Conservation (phyloP, 1,139 yeast genomes). For the Hansenula sp. region DNA sequence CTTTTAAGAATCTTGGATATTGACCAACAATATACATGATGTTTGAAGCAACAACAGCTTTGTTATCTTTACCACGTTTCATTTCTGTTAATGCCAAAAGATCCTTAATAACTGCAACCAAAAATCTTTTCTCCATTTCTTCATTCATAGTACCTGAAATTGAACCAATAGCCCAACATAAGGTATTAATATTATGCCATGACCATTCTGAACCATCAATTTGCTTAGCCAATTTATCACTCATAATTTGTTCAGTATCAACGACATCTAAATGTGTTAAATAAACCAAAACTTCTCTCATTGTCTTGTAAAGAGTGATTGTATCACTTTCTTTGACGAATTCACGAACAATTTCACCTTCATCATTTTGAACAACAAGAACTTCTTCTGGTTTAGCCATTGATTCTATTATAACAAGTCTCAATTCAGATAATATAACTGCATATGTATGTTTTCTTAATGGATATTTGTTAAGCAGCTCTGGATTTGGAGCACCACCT, state of each 20-base stretch:
- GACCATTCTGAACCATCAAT: constrained; percentile 98
- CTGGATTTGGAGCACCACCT: constrained; percentile 88
- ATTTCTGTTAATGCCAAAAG: constrained; percentile 86
- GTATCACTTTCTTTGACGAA: constrained; percentile 97
- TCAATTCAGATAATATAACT: constrained; percentile 69
- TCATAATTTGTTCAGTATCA: constrained; percentile 93
- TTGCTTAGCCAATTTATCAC: constrained; percentile 83
- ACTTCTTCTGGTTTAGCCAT: constrained; percentile 99
- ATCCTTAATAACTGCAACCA: constrained; percentile 90
- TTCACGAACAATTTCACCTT: constrained; percentile 97
- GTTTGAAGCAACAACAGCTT: constrained; percentile 97
- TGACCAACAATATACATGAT: constrained; percentile 99
- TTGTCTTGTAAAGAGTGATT: constrained; percentile 87
- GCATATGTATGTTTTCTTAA: constrained; percentile 83
- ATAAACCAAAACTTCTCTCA: constrained; percentile 93
- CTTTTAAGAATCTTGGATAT: constrained; percentile 93
- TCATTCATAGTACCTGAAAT: constrained; percentile 98
- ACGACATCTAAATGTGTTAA: constrained; percentile 92
- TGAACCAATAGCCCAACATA: constrained; percentile 99
- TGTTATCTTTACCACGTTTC: constrained; percentile 96
- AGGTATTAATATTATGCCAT: constrained; percentile 94
- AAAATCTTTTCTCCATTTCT: constrained; percentile 91
- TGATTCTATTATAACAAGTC: constrained; percentile 89
- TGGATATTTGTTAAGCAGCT: constrained; percentile 66
- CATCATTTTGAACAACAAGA: constrained; percentile 93